Conservation (phyloP, 228 moss, liverwort and hornwort species). For the Sphagnum fallax region DNA sequence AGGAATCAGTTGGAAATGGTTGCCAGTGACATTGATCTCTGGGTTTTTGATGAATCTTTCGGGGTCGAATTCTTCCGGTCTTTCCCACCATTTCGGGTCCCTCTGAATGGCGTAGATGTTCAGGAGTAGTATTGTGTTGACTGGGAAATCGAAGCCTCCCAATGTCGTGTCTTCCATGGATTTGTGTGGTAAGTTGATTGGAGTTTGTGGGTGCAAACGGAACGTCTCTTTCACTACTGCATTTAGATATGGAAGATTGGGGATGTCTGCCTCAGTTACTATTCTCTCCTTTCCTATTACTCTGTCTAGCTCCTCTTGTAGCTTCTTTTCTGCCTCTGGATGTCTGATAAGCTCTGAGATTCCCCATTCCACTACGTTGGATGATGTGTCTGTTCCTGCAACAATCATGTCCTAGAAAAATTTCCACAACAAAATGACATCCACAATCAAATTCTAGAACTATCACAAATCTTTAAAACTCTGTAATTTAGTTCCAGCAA, state of each 20-base stretch:
- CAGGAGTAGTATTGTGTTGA: neutral
- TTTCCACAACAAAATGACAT: neutral
- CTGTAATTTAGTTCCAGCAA: neutral
- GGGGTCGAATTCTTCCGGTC: neutral
- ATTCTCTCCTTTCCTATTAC: neutral
- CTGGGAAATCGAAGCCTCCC: neutral
- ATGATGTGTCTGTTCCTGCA: neutral
- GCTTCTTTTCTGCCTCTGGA: neutral
- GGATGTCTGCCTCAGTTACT: neutral
- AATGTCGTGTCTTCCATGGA: neutral
- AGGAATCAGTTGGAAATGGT: slow-evolving; percentile 17
- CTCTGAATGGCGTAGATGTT: slow-evolving; percentile 1
- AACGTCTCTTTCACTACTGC: neutral
- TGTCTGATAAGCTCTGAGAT: slow-evolving; percentile 2
- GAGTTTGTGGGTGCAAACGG: slow-evolving; percentile 1
- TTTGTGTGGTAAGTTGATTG: neutral
- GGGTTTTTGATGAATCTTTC: slow-evolving; percentile 1
- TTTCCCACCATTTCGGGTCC: neutral
- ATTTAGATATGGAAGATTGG: neutral
- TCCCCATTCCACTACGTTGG: slow-evolving; percentile 1
- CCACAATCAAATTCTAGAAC: neutral
- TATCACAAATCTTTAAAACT: neutral
- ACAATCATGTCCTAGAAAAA: slow-evolving; percentile 1
- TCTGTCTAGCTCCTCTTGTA: neutral
- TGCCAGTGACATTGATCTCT: slow-evolving; percentile 1